phyloP scores from a whole-genome alignment of 2,329 filamentous ascomycete genomes.

The Colletotrichum agaves region DNA sequence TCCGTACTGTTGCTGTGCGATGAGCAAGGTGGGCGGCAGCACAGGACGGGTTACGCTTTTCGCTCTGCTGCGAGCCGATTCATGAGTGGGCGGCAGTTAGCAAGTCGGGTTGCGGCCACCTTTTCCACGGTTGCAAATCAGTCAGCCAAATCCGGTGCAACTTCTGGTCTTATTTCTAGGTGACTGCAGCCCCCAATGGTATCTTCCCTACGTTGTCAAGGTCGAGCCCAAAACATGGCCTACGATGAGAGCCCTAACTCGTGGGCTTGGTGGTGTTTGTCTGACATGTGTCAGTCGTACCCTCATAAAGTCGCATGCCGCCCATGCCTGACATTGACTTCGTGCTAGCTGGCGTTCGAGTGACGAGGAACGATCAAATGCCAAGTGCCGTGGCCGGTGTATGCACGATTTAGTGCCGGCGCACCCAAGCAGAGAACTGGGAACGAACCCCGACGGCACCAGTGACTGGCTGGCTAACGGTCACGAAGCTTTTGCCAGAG shows the following conservation, averaged over 20 bases:
- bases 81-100: constrained; percentile 4
- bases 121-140: constrained; percentile 25
- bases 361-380: not conserved
- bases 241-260: constrained; percentile 24
- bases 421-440: not conserved
- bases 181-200: constrained; percentile 2
- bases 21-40: not conserved
- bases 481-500: constrained; percentile 25
- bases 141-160: constrained; percentile 17
- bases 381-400: constrained; percentile 7
- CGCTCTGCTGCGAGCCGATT: not conserved
- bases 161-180: constrained; percentile 21
- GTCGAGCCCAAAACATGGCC: constrained; percentile 17
- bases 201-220: constrained; percentile 24
- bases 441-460: not conserved
- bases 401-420: constrained; percentile 3
- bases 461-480: constrained; percentile 5
- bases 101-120: not conserved
- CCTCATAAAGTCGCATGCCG: not conserved
- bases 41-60: not conserved
- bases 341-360: not conserved
- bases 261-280: constrained; percentile 5
- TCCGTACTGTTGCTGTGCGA: not conserved
- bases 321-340: too few relatives aligned
- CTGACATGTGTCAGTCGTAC: constrained; percentile 29